These are phyloP conservation scores for Mycena maculata DNA, from an alignment of 768 basidiomycete species.

Conservation along the genomic window DNA sequence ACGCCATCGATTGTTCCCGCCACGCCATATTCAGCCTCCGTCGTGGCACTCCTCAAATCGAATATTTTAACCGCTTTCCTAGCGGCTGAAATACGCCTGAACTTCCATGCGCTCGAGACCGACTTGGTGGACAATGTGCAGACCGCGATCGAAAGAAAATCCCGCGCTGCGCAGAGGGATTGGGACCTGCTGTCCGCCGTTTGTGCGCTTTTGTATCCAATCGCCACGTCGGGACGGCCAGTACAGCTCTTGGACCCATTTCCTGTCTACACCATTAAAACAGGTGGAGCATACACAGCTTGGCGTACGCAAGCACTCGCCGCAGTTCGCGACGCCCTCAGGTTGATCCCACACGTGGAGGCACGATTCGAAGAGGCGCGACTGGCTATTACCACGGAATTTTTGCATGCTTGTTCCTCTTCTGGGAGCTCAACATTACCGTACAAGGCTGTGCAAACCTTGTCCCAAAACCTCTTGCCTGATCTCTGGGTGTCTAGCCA, in stretches of 20 bases:
- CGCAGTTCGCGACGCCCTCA: constrained; percentile 6
- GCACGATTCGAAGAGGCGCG: constrained; percentile 27
- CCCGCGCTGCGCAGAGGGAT: constrained; percentile 7
- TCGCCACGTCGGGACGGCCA: constrained; percentile 16
- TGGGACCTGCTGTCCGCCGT: constrained; percentile 30
- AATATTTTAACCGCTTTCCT: constrained; percentile 28
- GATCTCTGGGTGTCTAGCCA: constrained; percentile 16
- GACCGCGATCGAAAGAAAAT: neutral
- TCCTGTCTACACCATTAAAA: constrained; percentile 17
- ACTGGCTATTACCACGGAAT: constrained; percentile 23
- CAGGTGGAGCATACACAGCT: constrained; percentile 6
- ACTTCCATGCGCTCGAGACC: constrained; percentile 20
- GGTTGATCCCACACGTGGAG: constrained; percentile 24
- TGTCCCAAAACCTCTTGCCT: constrained; percentile 9
- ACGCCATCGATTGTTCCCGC: constrained; percentile 22
- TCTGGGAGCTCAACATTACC: constrained; percentile 8
- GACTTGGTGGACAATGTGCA: constrained; percentile 2
- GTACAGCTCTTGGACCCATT: constrained; percentile 18
- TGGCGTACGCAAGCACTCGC: constrained; percentile 17
- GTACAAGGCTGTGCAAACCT: constrained; percentile 21
- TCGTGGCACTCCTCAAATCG: constrained; percentile 26
- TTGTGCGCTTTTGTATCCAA: constrained; percentile 8
- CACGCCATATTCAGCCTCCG: constrained; percentile 21
- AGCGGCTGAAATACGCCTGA: constrained; percentile 7
- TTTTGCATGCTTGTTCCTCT: constrained; percentile 19